phyloP scores from a whole-genome alignment of 164 flowering plant species.

The Tinospora cordifolia region DNA sequence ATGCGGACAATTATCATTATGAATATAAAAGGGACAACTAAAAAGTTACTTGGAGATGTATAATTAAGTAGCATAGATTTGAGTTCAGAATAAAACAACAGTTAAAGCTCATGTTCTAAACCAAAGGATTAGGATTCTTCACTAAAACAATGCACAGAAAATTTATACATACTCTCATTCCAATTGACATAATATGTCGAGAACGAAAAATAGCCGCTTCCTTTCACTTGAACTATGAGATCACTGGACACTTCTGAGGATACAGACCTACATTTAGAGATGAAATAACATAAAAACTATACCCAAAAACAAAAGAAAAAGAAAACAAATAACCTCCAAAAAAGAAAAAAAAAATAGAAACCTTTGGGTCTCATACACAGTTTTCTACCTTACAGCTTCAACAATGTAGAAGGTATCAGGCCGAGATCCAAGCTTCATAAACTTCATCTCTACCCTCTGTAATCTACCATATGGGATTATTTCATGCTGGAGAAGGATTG shows the following conservation, averaged over 20 bases:
- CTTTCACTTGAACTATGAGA: slow-evolving; percentile 73
- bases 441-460: slow-evolving; percentile 62
- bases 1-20: too few relatives aligned
- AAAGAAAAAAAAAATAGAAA: background rate
- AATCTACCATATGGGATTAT: slow-evolving; percentile 3
- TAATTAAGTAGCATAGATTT: too few relatives aligned
- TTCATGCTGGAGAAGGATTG: too few relatives aligned
- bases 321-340: background rate
- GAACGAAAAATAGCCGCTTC: slow-evolving; percentile 61
- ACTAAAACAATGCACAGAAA: too few relatives aligned
- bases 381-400: slow-evolving; percentile 69
- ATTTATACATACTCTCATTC: too few relatives aligned
- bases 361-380: background rate
- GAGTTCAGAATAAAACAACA: too few relatives aligned
- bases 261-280: slow-evolving; percentile 49
- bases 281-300: background rate
- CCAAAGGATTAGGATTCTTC: too few relatives aligned
- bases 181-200: too few relatives aligned
- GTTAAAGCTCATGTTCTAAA: too few relatives aligned
- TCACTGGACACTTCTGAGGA: slow-evolving; percentile 88
- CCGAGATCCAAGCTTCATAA: slow-evolving; percentile 93
- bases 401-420: slow-evolving; percentile 85
- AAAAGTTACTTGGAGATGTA: too few relatives aligned
- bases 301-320: too few relatives aligned
- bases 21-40: too few relatives aligned